Evolutionary conservation across 495 filamentous ascomycete genomes (phyloP), one percentile per base, ranked within the genome.

Genomic region (Talaromyces borbonicus): DNA sequence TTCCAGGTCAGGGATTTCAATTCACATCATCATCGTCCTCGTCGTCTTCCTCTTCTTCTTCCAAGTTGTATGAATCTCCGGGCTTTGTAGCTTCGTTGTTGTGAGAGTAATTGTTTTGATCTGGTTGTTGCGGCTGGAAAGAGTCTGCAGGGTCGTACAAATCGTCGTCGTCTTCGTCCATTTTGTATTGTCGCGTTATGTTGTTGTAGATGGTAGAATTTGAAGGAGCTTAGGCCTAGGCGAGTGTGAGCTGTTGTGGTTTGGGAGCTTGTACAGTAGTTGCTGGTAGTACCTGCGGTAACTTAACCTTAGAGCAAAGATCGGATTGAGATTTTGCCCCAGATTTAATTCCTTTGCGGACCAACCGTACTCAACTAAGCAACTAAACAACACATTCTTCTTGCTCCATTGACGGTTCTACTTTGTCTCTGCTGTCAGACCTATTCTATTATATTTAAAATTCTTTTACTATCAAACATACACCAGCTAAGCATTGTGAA

Each of bases 41-140:
- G 64, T 86, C 78, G 27, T 79, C 73, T 48, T 77, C 73, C 40
- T 86, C 81, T 64, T 86, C 86, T 45, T 84, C 82, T 22, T 80
- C 80, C 2, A 77, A 77, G 49, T 86, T 81, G 38, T 84, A 85
- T 47, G 81, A 77, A 52, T 78, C 75, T 35, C 80, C 76, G 20
- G 73, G 66, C 38, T 75, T 61, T 38, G 55, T 61, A 24, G 74
- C 57, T 18, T 48, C 35, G 33, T 50, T 45, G 25, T 53, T 43
- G 43, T 57, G 52, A 31, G 60, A 51, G 23, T 52, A 39, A 20
- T 55, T 49, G 41, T 60, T 56, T 16, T 59, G 52, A 8, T 46
- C 49, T 15, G n/a, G n/a, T n/a, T 68, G 61, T 16, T 45, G 44
- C 2, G 56, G 46, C 18, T 59, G 61, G n/a, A 69, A 58, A 16